A percentile compares a stretch with the other conserved stretches of the same genome.
These are phyloP conservation scores for Trametes pubescens DNA, from an alignment of 1,284 basidiomycete genomes.

Conservation along the genomic window DNA sequence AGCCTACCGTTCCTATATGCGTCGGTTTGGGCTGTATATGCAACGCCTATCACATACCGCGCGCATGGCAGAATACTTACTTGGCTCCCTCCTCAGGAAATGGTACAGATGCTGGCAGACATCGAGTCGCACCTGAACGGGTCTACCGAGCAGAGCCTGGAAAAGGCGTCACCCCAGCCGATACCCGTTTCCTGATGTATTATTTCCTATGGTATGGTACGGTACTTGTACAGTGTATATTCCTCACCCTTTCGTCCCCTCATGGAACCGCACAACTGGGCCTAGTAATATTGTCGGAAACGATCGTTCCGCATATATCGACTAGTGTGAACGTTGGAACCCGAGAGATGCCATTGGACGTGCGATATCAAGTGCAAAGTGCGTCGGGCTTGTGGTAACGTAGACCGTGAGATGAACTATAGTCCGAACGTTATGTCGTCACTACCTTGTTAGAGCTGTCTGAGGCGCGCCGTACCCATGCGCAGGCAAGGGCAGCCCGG, in stretches of 20 bases:
- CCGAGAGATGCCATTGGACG: no score
- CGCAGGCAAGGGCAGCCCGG: no score
- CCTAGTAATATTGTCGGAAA: not conserved
- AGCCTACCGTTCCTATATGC: not conserved
- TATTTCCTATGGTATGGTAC: conserved; percentile 4
- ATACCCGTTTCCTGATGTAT: conserved; percentile 36
- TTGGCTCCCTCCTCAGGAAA: conserved; percentile 30
- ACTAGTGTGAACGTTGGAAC: not conserved
- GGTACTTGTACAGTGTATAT: conserved; percentile 9
- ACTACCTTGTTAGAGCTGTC: no score
- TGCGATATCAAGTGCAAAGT: no score
- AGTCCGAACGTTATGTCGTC: no score
- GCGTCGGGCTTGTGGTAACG: no score
- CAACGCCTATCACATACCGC: not conserved
- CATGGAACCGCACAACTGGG: not conserved
- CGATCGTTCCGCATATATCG: not conserved
- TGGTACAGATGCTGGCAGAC: conserved; percentile 36
- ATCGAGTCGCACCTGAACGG: conserved; percentile 32
- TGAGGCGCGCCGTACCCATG: no score
- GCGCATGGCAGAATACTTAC: not conserved
- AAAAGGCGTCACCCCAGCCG: conserved; percentile 26
- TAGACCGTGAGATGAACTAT: no score
- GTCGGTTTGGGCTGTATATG: not conserved
- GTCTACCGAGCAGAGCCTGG: conserved; percentile 16
- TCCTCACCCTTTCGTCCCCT: not conserved